These are phyloP conservation scores for Nannochloropsis salina DNA, from an alignment of 108 stramenopile genomes.

Conservation along the genomic window DNA sequence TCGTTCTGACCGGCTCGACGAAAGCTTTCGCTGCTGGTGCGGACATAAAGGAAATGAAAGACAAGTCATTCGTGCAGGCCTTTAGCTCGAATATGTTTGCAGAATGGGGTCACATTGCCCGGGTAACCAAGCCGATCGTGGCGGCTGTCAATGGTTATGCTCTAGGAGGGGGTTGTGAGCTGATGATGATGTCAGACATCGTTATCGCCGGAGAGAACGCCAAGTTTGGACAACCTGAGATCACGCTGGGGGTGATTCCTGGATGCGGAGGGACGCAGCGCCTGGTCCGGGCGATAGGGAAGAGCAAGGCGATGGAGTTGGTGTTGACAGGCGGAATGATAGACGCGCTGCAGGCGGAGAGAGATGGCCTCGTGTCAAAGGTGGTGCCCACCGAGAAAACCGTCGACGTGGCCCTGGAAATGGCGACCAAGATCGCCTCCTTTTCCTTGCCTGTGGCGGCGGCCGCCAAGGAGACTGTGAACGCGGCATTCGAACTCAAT, in stretches of 20 bases:
- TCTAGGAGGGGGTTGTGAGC: constrained; percentile 94
- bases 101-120: constrained; percentile 75
- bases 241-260: constrained; percentile 92
- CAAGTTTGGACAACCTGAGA: constrained; percentile 97
- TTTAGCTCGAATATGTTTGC: constrained; percentile 85
- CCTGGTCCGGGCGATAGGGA: constrained; percentile 87
- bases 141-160: constrained; percentile 97
- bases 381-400: constrained; percentile 71
- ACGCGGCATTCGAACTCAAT: constrained; percentile 87
- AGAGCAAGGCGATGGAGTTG: constrained; percentile 98
- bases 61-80: constrained; percentile 63
- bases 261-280: constrained; percentile 91
- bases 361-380: constrained; percentile 75
- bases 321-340: constrained; percentile 85
- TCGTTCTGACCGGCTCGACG: constrained; percentile 86
- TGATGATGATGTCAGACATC: constrained; percentile 99
- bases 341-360: constrained; percentile 73
- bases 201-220: constrained; percentile 81
- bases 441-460: constrained; percentile 72
- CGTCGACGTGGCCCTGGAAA: constrained; percentile 75
- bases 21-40: constrained; percentile 89
- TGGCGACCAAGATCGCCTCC: constrained; percentile 78
- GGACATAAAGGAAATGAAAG: constrained; percentile 88
- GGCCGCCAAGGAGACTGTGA: constrained; percentile 93
- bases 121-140: constrained; percentile 67